Evolutionary conservation across 2,329 filamentous ascomycete genomes (phyloP).

Genomic region (Penicillium brevicompactum): DNA sequence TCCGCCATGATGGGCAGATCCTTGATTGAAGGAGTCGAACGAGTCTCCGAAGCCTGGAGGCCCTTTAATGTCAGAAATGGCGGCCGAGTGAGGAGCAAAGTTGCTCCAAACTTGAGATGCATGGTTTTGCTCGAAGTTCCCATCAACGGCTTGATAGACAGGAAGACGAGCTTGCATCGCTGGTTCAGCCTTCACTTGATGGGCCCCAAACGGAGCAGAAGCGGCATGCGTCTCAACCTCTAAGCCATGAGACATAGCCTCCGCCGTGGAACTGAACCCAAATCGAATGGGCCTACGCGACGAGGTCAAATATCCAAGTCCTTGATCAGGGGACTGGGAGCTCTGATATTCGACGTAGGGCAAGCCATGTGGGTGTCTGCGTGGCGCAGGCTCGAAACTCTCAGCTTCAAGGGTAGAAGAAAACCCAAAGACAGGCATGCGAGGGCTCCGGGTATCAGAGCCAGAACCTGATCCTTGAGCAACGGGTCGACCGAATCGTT

Average conservation of each 20-base stretch:
- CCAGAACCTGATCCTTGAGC: not conserved
- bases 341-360: too few relatives aligned
- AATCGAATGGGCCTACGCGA: not conserved
- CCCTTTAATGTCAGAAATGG: not conserved
- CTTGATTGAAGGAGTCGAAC: too few relatives aligned
- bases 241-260: not conserved
- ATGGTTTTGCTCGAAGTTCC: too few relatives aligned
- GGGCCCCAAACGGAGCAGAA: not conserved
- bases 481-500: not conserved
- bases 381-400: not conserved
- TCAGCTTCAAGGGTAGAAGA: not conserved
- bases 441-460: not conserved
- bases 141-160: too few relatives aligned
- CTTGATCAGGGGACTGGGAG: too few relatives aligned
- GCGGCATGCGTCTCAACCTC: not conserved
- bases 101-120: not conserved
- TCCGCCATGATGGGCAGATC: too few relatives aligned
- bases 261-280: not conserved
- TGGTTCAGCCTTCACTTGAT: not conserved
- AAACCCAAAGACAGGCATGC: not conserved
- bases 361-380: not conserved
- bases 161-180: too few relatives aligned
- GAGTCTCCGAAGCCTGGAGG: too few relatives aligned
- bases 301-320: too few relatives aligned
- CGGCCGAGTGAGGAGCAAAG: not conserved